Base-by-base conservation (phyloP, 495 filamentous ascomycete genomes). In the Cercophora sp. region DNA sequence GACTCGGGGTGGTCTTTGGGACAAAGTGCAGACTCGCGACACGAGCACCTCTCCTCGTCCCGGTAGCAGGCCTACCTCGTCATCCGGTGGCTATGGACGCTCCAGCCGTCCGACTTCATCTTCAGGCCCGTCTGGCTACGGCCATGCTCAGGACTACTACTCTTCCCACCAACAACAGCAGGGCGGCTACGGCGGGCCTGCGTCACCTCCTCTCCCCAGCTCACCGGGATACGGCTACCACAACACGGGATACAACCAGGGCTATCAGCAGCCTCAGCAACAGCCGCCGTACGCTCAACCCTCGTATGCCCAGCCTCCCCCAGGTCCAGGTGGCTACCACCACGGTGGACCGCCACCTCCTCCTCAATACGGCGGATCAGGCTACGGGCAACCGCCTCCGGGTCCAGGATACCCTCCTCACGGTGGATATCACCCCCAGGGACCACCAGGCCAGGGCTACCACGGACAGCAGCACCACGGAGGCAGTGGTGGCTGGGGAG, bases 1-100 rank as follows among this genome's bases (percentile, higher is more conserved):
- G 42, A 73, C 75, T 0, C 61, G 68, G 0, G 72, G 71, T 0
- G 78, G 74, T 0, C 68, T 81, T 3, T 81, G 79, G 79, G 62
- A 65, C n/a, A 69, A 80, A 46, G 70, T 79, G 31, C 66, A 61
- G 31, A 55, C 41, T 5, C 48, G 59, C 9, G 60, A 62, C 15
- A 34, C 41, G 0, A 50, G 54, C 5, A 46, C 36, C 11, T 62
- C 61, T 13, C 46, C 31, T 27, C 41, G 22, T 31, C 40, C 40
- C n/a, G 24, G 9, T 2, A 37, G 36, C 22, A 19, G 52, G 4
- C 8, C 41, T 13, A 10, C 25, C 3, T 27, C 54, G n/a, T 24
- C 39, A 0, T 48, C 42, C 24, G 36, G 35, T 2, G 19, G 19
- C 8, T 2, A 29, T 0, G 20, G 44, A 22, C 23, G 19, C 4